A percentile compares a stretch with the other conserved stretches of the same genome.
phyloP scores from a whole-genome alignment of 139 green algal genomes.

The Chlamydomonas sphaeroides region DNA sequence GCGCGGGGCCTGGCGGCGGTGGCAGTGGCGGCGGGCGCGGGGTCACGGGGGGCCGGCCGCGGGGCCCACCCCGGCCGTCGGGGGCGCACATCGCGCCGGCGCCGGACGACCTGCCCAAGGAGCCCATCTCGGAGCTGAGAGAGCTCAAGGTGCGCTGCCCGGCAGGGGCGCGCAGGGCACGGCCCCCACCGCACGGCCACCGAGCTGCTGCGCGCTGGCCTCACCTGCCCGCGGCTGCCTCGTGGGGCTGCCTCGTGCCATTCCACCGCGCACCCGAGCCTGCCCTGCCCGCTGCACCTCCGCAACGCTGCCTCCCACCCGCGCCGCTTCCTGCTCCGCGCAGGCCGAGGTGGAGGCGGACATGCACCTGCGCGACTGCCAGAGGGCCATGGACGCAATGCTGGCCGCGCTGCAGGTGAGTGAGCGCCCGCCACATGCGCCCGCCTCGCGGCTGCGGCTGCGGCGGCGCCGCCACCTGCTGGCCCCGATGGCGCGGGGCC shows the following conservation, averaged over 20 bases:
- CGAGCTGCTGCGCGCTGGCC: too few species aligned
- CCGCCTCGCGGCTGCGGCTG: too few species aligned
- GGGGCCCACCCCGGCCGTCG: neutral
- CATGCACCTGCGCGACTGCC: slow-evolving; percentile 33
- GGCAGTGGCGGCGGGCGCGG: neutral
- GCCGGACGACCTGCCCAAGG: slow-evolving; percentile 25
- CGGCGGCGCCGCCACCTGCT: too few species aligned
- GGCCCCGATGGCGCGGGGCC: too few species aligned
- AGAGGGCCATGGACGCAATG: slow-evolving; percentile 43
- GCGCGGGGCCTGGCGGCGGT: too few species aligned
- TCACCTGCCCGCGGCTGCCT: too few species aligned
- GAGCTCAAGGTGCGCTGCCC: slow-evolving; percentile 13
- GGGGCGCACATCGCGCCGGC: slow-evolving; percentile 27
- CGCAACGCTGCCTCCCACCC: neutral
- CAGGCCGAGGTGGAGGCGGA: slow-evolving; percentile 18
- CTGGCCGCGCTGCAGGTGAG: slow-evolving; percentile 29
- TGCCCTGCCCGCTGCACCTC: too few species aligned
- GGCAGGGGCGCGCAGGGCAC: too few species aligned
- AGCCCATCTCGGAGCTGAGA: neutral
- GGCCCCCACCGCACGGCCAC: too few species aligned
- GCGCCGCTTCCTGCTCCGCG: neutral
- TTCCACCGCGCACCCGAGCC: too few species aligned
- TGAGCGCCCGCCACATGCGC: too few species aligned
- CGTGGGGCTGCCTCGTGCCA: too few species aligned
- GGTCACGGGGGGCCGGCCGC: neutral